A percentile compares a stretch with the other conserved stretches of the same genome.
These are phyloP conservation scores for Solanum virginianum DNA, from an alignment of 257 asterid genomes.

Conservation along the genomic window DNA sequence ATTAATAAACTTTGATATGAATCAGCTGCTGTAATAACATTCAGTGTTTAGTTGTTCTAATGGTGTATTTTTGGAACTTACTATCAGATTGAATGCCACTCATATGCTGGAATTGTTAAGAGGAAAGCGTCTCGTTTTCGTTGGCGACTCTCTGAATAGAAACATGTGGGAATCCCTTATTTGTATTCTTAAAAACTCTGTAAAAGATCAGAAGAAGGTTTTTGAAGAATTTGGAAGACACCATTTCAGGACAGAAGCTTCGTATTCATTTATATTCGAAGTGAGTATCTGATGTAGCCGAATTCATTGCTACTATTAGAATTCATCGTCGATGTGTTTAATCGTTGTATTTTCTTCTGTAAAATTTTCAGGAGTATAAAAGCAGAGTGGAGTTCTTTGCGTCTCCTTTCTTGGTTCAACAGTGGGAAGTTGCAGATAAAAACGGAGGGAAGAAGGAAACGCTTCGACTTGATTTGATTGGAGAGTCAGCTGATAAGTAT, in stretches of 20 bases:
- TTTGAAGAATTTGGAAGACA: conserved; percentile 50
- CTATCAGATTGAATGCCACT: conserved; percentile 39
- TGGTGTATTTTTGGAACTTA: background rate
- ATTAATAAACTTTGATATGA: background rate
- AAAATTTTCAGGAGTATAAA: conserved; percentile 39
- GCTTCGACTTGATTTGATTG: conserved; percentile 52
- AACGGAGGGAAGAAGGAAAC: conserved; percentile 59
- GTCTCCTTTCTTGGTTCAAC: conserved; percentile 65
- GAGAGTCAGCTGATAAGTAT: conserved; percentile 36
- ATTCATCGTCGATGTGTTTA: background rate
- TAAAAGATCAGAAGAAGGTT: conserved; percentile 41
- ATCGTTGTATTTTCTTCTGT: background rate
- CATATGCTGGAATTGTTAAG: conserved; percentile 57
- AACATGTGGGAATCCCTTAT: conserved; percentile 86
- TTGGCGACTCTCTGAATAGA: conserved; percentile 69
- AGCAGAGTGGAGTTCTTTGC: conserved; percentile 60
- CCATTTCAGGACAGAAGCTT: conserved; percentile 44
- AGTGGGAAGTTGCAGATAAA: conserved; percentile 34
- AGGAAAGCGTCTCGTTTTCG: conserved; percentile 54
- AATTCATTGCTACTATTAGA: background rate
- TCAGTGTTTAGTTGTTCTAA: background rate
- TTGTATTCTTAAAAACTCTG: conserved; percentile 53
- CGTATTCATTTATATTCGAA: conserved; percentile 48
- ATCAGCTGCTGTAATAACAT: background rate
- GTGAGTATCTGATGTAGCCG: conserved; percentile 16